These are phyloP conservation scores for Aethionema arabicum DNA, from an alignment of 345 rosid species.

Conservation along the genomic window DNA sequence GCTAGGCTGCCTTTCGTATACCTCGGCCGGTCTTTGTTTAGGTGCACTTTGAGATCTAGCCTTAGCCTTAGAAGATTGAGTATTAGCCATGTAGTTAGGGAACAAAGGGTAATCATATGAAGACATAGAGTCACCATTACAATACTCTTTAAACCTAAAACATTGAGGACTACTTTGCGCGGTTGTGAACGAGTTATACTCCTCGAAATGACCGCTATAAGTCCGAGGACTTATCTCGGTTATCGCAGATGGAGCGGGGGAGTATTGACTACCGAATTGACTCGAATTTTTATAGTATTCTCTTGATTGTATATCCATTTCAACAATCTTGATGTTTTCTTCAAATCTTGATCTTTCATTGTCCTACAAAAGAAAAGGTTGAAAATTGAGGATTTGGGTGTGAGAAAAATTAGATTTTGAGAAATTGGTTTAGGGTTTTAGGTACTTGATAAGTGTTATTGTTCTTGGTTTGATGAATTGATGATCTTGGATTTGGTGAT, in stretches of 20 bases:
- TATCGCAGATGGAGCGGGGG: slow-evolving; percentile 64
- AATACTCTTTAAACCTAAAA: slow-evolving; percentile 39
- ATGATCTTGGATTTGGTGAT: slow-evolving; percentile 46
- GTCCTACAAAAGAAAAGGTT: slow-evolving; percentile 42
- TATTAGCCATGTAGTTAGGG: slow-evolving; percentile 91
- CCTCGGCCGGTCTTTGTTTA: slow-evolving; percentile 65
- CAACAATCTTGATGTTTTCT: slow-evolving; percentile 80
- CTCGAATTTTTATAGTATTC: slow-evolving; percentile 39
- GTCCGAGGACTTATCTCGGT: slow-evolving; percentile 78
- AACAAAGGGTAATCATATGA: slow-evolving; percentile 64
- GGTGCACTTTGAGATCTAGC: slow-evolving; percentile 84
- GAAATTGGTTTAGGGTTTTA: slow-evolving; percentile 41
- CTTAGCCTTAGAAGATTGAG: slow-evolving; percentile 75
- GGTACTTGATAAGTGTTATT: slow-evolving; percentile 37
- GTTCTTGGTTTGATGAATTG: slow-evolving; percentile 43
- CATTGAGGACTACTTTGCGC: slow-evolving; percentile 71
- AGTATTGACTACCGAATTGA: slow-evolving; percentile 28
- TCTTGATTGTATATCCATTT: slow-evolving; percentile 62
- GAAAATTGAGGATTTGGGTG: slow-evolving; percentile 12
- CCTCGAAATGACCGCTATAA: slow-evolving; percentile 76
- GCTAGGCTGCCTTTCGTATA: slow-evolving; percentile 68
- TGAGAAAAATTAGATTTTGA: slow-evolving; percentile 32
- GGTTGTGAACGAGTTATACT: slow-evolving; percentile 51
- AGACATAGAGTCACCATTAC: slow-evolving; percentile 46
- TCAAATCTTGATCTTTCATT: slow-evolving; percentile 45